Conservation (phyloP, 1,139 yeast genomes). For the Scheffersomyces parashehatae region DNA sequence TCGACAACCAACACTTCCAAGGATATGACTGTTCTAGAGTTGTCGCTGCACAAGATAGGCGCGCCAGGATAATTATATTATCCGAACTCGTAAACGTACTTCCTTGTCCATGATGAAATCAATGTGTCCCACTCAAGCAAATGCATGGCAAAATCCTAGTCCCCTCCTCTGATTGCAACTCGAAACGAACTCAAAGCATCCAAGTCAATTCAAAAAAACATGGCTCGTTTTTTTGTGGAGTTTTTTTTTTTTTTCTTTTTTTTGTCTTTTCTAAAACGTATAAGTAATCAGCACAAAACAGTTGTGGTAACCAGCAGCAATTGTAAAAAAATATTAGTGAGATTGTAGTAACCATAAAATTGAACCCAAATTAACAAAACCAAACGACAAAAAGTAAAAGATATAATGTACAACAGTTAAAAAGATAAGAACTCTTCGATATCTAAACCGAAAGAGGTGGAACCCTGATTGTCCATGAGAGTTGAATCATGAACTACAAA, state of each 20-base stretch:
- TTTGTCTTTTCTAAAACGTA: slow-evolving; percentile 2
- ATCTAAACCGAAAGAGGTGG: slow-evolving; percentile 15
- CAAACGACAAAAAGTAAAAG: slow-evolving; percentile 6
- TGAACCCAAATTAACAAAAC: slow-evolving; percentile 2
- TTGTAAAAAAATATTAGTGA: slow-evolving; percentile 4
- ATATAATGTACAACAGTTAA: slow-evolving; percentile 9
- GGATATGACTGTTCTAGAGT: neutral
- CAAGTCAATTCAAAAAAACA: slow-evolving; percentile 3
- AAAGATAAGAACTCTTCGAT: slow-evolving; percentile 32
- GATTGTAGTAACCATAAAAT: neutral
- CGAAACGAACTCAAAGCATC: too few relatives aligned
- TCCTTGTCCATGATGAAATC: neutral
- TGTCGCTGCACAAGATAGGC: slow-evolving; percentile 10
- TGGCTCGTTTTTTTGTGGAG: slow-evolving; percentile 16
- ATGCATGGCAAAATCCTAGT: neutral
- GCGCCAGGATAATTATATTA: slow-evolving; percentile 4
- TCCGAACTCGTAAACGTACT: too few relatives aligned
- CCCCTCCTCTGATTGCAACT: neutral
- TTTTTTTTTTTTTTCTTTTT: slow-evolving; percentile 11
- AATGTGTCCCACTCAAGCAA: neutral
- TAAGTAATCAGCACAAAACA: slow-evolving; percentile 2
- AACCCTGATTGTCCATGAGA: slow-evolving; percentile 4
- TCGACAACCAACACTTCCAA: too few relatives aligned
- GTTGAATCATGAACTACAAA: slow-evolving; percentile 13
- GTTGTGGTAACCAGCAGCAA: slow-evolving; percentile 1